Evolutionary conservation across 805 yeast species (phyloP).

Genomic region (Ogataea pini): DNA sequence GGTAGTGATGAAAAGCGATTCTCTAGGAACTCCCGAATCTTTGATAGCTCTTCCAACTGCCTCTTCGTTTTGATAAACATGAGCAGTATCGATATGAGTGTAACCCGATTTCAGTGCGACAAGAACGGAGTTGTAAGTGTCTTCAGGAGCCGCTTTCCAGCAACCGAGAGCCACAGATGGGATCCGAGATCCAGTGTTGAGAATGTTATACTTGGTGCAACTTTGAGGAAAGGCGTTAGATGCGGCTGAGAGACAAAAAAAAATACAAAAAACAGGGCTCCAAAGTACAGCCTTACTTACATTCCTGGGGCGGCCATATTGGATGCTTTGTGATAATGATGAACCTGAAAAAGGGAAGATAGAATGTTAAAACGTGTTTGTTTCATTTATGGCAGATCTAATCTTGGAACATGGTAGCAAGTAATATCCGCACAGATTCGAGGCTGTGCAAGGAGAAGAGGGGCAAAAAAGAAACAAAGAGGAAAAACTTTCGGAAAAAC

Average conservation of each 20-base stretch:
- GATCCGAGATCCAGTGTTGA: slow-evolving; percentile 19
- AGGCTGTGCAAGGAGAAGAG: slow-evolving; percentile 1
- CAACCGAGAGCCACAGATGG: slow-evolving; percentile 29
- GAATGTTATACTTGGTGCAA: slow-evolving; percentile 15
- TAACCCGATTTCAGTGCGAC: slow-evolving; percentile 37
- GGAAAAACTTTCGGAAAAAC: not conserved
- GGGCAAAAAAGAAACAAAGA: not conserved
- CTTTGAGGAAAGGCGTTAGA: slow-evolving; percentile 6
- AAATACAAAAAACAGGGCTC: too few relatives aligned
- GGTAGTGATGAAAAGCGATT: slow-evolving; percentile 21
- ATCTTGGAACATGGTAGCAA: not conserved
- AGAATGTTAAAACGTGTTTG: too few relatives aligned
- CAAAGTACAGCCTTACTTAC: slow-evolving; percentile 8
- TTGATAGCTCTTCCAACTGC: slow-evolving; percentile 44
- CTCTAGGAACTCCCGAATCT: slow-evolving; percentile 16
- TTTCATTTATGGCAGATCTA: not conserved
- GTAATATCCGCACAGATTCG: not conserved
- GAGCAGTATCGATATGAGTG: slow-evolving; percentile 45
- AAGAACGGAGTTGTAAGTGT: slow-evolving; percentile 24
- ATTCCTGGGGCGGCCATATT: slow-evolving; percentile 2
- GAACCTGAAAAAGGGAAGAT: not conserved
- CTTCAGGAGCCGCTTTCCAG: slow-evolving; percentile 22
- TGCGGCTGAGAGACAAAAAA: not conserved
- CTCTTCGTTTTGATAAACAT: slow-evolving; percentile 40
- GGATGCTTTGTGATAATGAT: not conserved